Conservation (phyloP, 75 land plant genomes). For the Cryptomeria japonica region DNA sequence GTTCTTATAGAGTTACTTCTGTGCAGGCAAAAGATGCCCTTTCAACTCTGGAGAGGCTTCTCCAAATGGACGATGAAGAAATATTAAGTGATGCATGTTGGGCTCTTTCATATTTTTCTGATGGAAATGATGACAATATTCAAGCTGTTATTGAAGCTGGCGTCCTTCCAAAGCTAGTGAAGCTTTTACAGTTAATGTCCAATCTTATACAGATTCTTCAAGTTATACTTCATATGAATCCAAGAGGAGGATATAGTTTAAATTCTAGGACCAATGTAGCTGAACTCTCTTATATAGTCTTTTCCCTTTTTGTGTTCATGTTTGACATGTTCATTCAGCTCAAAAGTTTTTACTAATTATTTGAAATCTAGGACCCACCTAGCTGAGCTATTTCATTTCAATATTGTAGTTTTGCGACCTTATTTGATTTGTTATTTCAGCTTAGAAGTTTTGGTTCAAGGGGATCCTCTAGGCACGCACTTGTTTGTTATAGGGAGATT, state of each 20-base stretch:
- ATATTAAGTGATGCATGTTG: conserved; percentile 52
- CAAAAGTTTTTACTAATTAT: neutral
- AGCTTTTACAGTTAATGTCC: conserved; percentile 37
- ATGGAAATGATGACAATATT: conserved; percentile 44
- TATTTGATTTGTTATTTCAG: neutral
- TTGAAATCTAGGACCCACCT: too few species aligned
- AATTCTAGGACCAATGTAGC: neutral
- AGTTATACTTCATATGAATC: neutral
- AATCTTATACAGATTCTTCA: neutral
- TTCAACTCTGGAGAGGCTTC: conserved; percentile 39
- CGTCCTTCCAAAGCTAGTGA: conserved; percentile 36
- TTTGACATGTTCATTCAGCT: neutral
- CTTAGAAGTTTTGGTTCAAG: neutral
- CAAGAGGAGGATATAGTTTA: neutral
- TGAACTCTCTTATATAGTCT: neutral
- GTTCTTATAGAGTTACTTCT: neutral
- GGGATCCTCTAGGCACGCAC: neutral
- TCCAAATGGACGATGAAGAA: conserved; percentile 41
- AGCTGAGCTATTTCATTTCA: neutral
- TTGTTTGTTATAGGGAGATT: neutral
- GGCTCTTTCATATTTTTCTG: conserved; percentile 49
- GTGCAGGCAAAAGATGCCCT: conserved; percentile 41
- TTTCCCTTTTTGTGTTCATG: neutral
- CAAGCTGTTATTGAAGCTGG: conserved; percentile 54
- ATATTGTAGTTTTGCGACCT: too few species aligned